Conservation (phyloP, 2,329 filamentous ascomycete species). For the Colletotrichum spinosum region DNA sequence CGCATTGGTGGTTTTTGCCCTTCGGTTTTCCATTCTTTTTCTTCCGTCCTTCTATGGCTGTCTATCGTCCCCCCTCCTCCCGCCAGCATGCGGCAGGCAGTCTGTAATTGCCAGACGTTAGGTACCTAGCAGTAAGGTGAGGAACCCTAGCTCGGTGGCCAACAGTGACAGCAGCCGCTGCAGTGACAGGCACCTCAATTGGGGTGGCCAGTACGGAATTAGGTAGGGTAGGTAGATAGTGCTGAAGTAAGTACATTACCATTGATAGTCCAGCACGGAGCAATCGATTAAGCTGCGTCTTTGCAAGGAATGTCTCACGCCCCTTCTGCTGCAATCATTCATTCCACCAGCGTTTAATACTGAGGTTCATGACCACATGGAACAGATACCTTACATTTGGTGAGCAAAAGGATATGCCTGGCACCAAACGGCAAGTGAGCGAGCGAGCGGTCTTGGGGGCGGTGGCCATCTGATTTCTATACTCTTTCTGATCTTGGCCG, state of each 20-base stretch:
- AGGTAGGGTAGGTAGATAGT: no score
- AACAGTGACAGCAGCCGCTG: constrained; percentile 11
- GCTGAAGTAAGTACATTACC: no score
- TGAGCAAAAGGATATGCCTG: constrained; percentile 3
- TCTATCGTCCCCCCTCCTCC: constrained; percentile 7
- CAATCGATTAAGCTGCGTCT: constrained; percentile 14
- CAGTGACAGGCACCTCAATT: neutral
- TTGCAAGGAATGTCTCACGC: constrained; percentile 18
- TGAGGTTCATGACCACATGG: no score
- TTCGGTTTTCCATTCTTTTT: constrained; percentile 23
- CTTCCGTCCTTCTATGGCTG: neutral
- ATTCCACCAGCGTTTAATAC: no score
- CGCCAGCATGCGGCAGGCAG: constrained; percentile 17
- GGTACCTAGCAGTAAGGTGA: neutral
- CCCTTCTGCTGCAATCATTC: no score
- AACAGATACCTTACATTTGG: neutral
- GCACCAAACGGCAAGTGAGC: neutral
- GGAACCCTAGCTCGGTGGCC: constrained; percentile 2
- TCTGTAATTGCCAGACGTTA: no score
- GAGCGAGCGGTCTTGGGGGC: neutral
- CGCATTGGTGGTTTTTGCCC: constrained; percentile 31
- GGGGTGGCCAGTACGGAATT: no score
- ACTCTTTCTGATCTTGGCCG: neutral
- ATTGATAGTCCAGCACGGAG: constrained; percentile 1
- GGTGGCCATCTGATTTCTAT: constrained; percentile 17